These are phyloP conservation scores for Diaporthe destruens DNA, from an alignment of 2,329 filamentous ascomycete genomes.

Conservation along the genomic window DNA sequence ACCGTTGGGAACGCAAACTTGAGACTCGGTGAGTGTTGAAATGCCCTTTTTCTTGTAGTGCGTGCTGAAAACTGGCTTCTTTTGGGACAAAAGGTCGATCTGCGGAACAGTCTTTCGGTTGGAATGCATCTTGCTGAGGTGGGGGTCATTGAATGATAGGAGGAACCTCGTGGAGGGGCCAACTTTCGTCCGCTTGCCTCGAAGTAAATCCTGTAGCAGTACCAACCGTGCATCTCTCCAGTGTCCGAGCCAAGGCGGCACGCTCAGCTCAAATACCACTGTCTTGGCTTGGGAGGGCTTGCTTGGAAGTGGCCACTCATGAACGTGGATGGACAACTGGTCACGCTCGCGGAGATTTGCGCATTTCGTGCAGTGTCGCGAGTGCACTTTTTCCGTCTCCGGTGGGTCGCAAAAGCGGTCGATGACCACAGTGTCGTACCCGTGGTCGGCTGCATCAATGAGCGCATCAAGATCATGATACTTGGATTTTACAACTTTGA, in stretches of 20 bases:
- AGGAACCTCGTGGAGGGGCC: neutral
- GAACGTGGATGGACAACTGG: conserved; percentile 57
- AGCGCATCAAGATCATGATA: conserved; percentile 49
- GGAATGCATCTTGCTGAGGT: neutral
- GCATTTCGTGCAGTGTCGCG: conserved; percentile 55
- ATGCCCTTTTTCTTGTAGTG: conserved; percentile 48
- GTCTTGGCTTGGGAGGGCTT: conserved; percentile 52
- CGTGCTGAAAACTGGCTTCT: conserved; percentile 52
- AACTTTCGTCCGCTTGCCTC: conserved; percentile 31
- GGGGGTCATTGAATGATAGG: neutral
- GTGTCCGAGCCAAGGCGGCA: conserved; percentile 54
- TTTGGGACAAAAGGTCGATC: conserved; percentile 52
- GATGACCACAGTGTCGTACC: neutral
- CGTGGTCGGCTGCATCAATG: conserved; percentile 34
- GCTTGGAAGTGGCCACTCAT: conserved; percentile 69
- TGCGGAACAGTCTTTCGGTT: neutral
- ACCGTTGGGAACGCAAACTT: conserved; percentile 61
- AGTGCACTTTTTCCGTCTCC: conserved; percentile 13
- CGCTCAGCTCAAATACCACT: conserved; percentile 64
- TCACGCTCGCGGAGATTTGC: conserved; percentile 48
- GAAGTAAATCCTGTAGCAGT: conserved; percentile 54
- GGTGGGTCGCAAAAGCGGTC: neutral
- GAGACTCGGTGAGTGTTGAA: conserved; percentile 46
- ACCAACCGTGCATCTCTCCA: conserved; percentile 65
- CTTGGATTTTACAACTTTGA: conserved; percentile 45